Conservation (phyloP, 2,329 filamentous ascomycete genomes). For the Fusarium sp. region DNA sequence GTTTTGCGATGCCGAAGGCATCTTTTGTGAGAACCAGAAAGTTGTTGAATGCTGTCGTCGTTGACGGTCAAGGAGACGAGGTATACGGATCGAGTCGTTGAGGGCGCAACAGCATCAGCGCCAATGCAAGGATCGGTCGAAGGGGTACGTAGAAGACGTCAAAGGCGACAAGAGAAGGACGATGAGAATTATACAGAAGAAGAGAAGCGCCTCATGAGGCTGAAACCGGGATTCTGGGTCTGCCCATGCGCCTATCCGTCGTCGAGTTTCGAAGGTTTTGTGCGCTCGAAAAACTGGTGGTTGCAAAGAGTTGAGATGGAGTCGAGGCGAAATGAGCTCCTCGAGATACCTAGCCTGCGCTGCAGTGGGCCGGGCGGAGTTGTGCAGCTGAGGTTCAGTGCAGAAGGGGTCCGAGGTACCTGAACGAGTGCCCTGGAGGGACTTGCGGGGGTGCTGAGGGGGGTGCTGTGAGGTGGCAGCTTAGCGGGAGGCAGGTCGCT, state of each 20-base stretch:
- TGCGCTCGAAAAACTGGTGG: constrained; percentile 44
- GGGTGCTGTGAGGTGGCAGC: constrained; percentile 30
- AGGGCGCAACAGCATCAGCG: constrained; percentile 28
- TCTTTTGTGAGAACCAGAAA: constrained; percentile 29
- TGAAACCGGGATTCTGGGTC: constrained; percentile 24
- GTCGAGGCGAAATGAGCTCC: constrained; percentile 46
- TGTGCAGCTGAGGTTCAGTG: constrained; percentile 35
- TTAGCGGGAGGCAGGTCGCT: constrained; percentile 31
- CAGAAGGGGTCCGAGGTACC: constrained; percentile 35
- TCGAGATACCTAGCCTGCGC: constrained; percentile 37
- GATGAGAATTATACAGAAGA: constrained; percentile 9
- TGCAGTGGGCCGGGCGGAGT: constrained; percentile 29
- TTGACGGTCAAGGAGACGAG: background rate
- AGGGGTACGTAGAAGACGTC: constrained; percentile 13
- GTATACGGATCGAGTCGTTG: background rate
- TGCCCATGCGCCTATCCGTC: constrained; percentile 39
- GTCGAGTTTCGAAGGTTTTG: constrained; percentile 37
- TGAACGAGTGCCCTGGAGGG: constrained; percentile 23
- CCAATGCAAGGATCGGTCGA: constrained; percentile 21
- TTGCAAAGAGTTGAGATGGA: constrained; percentile 44
- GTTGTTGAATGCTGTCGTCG: background rate
- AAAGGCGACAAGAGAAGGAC: constrained; percentile 14
- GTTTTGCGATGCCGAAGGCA: constrained; percentile 61
- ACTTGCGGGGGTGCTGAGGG: constrained; percentile 31
- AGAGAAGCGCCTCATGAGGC: constrained; percentile 31